These are phyloP conservation scores for Amanita fuliginea DNA, from an alignment of 768 basidiomycete species.

Conservation along the genomic window DNA sequence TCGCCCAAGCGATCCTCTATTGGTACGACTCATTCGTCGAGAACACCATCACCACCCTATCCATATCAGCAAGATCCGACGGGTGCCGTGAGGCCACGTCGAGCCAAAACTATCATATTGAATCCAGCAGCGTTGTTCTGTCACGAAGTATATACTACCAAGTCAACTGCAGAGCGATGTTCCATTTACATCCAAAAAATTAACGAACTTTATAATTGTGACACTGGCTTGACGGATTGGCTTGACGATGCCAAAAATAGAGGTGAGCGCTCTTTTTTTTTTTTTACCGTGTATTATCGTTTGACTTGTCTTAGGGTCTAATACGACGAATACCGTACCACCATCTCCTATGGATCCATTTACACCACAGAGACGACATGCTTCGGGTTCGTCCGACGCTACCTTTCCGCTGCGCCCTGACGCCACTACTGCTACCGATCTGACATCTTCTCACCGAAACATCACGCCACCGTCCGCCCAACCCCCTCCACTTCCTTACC, in stretches of 20 bases:
- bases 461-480: constrained; percentile 35
- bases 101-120: constrained; percentile 18
- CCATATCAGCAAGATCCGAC: constrained; percentile 12
- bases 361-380: constrained; percentile 49
- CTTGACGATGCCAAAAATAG: constrained; percentile 40
- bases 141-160: constrained; percentile 47
- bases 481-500: constrained; percentile 64
- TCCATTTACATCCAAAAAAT: constrained; percentile 71
- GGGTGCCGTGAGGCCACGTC: constrained; percentile 2
- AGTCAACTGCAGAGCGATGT: constrained; percentile 56
- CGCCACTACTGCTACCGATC: constrained; percentile 68
- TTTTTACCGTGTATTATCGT: not conserved
- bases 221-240: constrained; percentile 78
- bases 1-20: constrained; percentile 22
- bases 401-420: constrained; percentile 78
- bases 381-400: constrained; percentile 62
- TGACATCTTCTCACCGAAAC: constrained; percentile 39
- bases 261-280: constrained; percentile 27
- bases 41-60: constrained; percentile 26
- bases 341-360: constrained; percentile 29
- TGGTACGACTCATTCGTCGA: constrained; percentile 22
- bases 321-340: constrained; percentile 14
- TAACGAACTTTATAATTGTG: constrained; percentile 65
- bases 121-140: constrained; percentile 64
- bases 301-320: constrained; percentile 1